Evolutionary conservation across 2,329 filamentous ascomycete genomes (phyloP).

Genomic region (Fusarium sp.): DNA sequence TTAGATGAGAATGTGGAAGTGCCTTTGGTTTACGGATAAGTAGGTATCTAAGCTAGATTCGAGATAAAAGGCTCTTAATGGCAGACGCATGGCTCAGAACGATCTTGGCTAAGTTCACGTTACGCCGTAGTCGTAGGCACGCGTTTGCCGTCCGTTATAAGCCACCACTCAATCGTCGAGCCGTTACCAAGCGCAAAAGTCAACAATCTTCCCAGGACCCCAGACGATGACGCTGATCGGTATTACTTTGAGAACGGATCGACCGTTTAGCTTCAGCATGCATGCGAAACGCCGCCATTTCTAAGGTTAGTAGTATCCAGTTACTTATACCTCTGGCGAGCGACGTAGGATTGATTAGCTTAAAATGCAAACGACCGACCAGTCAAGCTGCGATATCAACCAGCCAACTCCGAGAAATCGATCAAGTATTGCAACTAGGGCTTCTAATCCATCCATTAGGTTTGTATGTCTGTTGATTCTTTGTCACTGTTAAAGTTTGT

Average conservation of each 20-base stretch:
- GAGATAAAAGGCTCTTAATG: background rate
- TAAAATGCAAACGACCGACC: background rate
- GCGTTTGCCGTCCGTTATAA: background rate
- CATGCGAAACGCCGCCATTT: background rate
- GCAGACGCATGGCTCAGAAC: background rate
- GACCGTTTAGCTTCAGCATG: background rate
- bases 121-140: background rate
- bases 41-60: background rate
- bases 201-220: background rate
- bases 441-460: background rate
- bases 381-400: background rate
- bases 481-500: background rate
- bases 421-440: background rate
- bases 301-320: background rate
- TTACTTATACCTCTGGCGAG: background rate
- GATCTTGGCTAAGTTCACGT: background rate
- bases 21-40: background rate
- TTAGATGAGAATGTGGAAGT: background rate
- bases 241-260: background rate
- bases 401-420: background rate
- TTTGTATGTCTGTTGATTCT: background rate
- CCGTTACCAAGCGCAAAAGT: background rate
- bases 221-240: background rate
- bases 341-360: background rate
- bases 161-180: background rate